phyloP scores from a whole-genome alignment of 371 early-diverging fungal species.

The Saksenaea oblongispora region DNA sequence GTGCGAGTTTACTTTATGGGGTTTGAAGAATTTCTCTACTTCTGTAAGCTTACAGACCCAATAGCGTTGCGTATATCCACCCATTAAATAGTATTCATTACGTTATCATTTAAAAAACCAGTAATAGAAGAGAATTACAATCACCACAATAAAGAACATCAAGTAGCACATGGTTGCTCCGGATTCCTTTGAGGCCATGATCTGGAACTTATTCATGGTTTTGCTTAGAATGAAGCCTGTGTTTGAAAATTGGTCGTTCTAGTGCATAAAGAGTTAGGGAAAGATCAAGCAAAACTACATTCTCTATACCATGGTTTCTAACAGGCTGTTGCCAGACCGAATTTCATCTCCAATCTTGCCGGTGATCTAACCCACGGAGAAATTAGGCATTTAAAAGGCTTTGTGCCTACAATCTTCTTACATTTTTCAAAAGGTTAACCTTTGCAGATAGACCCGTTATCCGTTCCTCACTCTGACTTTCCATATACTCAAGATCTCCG shows the following conservation, averaged over 20 bases:
- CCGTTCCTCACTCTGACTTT: constrained; percentile 52
- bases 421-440: constrained; percentile 49
- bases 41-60: no score
- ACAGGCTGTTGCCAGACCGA: constrained; percentile 42
- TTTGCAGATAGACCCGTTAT: constrained; percentile 50
- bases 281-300: background rate
- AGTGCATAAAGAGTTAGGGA: background rate
- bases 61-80: no score
- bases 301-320: constrained; percentile 46
- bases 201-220: constrained; percentile 54
- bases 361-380: constrained; percentile 34
- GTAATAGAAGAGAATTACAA: constrained; percentile 44
- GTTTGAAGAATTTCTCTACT: no score
- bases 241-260: constrained; percentile 54
- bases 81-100: constrained; percentile 5
- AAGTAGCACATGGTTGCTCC: constrained; percentile 48
- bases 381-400: background rate
- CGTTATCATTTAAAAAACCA: constrained; percentile 45
- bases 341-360: constrained; percentile 57
- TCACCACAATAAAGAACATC: constrained; percentile 43
- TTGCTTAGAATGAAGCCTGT: constrained; percentile 43
- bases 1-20: no score
- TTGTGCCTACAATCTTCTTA: constrained; percentile 12
- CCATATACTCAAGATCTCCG: constrained; percentile 46
- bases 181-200: constrained; percentile 52